Base-by-base conservation (phyloP, 2,329 filamentous ascomycete species). In the Aspergillus neoniger region DNA sequence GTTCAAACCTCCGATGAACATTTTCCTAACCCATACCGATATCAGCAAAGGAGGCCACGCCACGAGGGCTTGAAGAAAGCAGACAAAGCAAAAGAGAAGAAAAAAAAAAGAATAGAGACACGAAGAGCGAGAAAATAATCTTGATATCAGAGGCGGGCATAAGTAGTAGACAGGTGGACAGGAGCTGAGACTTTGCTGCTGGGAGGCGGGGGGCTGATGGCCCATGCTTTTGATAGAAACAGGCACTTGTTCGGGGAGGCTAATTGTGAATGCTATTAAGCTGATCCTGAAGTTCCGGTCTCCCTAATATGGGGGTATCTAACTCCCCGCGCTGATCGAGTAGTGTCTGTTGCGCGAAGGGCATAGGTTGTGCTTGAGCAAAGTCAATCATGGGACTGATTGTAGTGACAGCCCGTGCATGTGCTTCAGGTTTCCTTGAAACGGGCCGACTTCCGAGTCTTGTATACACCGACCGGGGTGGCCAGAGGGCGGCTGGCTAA, bases 1-100 rank as follows among this genome's bases (percentile, higher is more conserved):
- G 75, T 99, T 99, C 58, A 99, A 81, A 43, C 95, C 95, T 71
- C 95, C 95, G 78, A 99, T 99, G 72, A 99, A 99, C 95, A 99
- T 99, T 82, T 99, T 99, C 72, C 95, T 99, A 80, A 72, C 63
- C 61, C 68, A 62, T 63, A 64, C 59, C 65, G 8, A 9, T 15
- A 72, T 77, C 69, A 79, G 76, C 69, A 66, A 71, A 63, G 9
- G 30, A 21, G 23, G 30, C 39, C 51, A 60, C 53, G 43, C 38
- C 52, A 53, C 39, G 49, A 51, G 23, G 53, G 28, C 47, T 44
- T 50, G 15, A 59, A 21, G 17, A 38, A 23, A 23, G 32, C 17
- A 28, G 19, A 48, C 15, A 50, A 54, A 17, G 39, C 28, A 50
- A 6, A 30, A 25, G 0, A 25, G 7, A 25, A 23, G 19, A 21